These are phyloP conservation scores for Noccaea caerulescens DNA, from an alignment of 345 rosid genomes.

Conservation along the genomic window DNA sequence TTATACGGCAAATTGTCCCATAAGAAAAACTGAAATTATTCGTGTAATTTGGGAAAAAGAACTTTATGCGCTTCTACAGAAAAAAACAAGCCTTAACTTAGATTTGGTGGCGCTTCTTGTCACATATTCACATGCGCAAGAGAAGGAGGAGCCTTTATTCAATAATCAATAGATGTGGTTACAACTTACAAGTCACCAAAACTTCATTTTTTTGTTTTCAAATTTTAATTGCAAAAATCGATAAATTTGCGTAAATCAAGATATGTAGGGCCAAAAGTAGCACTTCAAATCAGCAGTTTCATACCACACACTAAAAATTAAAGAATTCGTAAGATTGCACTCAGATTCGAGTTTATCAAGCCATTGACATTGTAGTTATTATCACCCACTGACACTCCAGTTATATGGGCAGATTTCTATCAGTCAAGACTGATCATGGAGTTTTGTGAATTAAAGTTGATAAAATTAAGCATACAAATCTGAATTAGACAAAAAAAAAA, in stretches of 20 bases:
- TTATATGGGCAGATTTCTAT: not conserved
- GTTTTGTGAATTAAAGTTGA: conserved; percentile 10
- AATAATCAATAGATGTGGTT: conserved; percentile 35
- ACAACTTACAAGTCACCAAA: conserved; percentile 25
- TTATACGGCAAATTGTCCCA: no score
- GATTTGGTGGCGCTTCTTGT: conserved; percentile 44
- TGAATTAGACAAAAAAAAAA: not conserved
- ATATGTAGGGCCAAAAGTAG: conserved; percentile 43
- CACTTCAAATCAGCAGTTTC: conserved; percentile 31
- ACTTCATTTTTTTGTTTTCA: not conserved
- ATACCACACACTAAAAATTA: conserved; percentile 39
- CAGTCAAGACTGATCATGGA: conserved; percentile 9
- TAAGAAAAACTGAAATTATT: not conserved
- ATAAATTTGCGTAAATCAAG: conserved; percentile 35
- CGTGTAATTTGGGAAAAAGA: not conserved
- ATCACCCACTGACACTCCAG: conserved; percentile 29
- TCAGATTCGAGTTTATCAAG: conserved; percentile 42
- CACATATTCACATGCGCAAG: conserved; percentile 40
- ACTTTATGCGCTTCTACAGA: not conserved
- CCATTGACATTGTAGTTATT: conserved; percentile 28
- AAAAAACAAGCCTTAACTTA: conserved; percentile 30
- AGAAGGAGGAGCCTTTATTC: conserved; percentile 9
- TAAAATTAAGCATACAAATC: not conserved
- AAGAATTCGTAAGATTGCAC: conserved; percentile 16
- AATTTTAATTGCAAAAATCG: not conserved